Evolutionary conservation across 169 alveolate species (phyloP).

Genomic region (Plasmodium cynomolgi): DNA sequence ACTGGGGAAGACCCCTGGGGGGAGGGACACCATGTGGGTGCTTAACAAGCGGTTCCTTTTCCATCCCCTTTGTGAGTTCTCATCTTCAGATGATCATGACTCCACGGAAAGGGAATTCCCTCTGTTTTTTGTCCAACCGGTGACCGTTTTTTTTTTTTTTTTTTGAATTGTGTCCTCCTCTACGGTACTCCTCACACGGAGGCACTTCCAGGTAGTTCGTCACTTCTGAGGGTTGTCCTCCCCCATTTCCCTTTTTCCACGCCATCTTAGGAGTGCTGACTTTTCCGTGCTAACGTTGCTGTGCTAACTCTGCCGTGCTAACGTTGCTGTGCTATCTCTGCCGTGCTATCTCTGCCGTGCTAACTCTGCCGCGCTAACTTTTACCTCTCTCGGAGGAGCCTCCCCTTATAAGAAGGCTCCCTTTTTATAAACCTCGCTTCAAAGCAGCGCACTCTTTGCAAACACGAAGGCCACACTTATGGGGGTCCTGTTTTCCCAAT

Average conservation of each 20-base stretch:
- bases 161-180: neutral
- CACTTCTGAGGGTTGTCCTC: neutral
- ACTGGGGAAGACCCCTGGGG: neutral
- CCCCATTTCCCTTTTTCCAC: neutral
- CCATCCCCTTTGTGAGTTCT: neutral
- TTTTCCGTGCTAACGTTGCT: too few relatives aligned
- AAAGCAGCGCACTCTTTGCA: neutral
- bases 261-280: neutral
- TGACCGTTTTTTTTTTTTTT: conserved; percentile 3
- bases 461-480: neutral
- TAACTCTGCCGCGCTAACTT: neutral
- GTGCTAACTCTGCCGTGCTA: neutral
- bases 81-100: neutral
- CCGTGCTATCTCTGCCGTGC: too few relatives aligned
- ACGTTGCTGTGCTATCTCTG: neutral
- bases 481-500: neutral
- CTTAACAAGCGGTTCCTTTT: neutral
- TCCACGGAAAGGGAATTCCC: too few relatives aligned
- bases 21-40: neutral
- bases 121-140: neutral
- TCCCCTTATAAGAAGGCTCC: neutral
- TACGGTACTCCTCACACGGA: neutral
- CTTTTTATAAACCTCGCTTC: neutral
- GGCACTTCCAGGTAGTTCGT: neutral
- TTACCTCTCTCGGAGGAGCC: neutral